A percentile compares a stretch with the other conserved stretches of the same genome.
phyloP scores from a whole-genome alignment of 257 asterid genomes.

The Capsicum baccatum region DNA sequence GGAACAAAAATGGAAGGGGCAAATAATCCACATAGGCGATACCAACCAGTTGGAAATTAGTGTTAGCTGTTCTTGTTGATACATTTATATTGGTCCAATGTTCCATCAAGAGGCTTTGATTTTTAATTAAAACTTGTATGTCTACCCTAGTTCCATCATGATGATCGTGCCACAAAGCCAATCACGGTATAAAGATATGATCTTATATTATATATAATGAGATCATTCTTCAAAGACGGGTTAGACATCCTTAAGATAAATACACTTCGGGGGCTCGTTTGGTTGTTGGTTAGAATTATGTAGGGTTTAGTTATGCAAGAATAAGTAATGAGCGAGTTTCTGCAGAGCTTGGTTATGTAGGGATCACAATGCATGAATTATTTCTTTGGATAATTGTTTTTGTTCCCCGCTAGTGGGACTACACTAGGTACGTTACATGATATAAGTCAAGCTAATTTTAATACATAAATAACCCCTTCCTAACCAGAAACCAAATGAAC shows the following conservation, averaged over 20 bases:
- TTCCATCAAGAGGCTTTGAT: not conserved
- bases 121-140: not conserved
- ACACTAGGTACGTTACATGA: not conserved
- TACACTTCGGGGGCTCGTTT: not conserved
- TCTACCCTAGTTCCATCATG: not conserved
- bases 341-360: not conserved
- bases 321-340: not conserved
- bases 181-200: not conserved
- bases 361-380: constrained; percentile 7
- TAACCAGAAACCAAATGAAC: not conserved
- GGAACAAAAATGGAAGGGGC: not conserved
- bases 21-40: not conserved
- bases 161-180: not conserved
- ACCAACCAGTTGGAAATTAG: constrained; percentile 6
- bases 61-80: not conserved
- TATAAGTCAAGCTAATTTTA: not conserved
- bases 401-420: not conserved
- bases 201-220: not conserved
- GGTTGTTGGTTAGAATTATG: not conserved
- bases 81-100: constrained; percentile 19
- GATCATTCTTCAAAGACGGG: not conserved
- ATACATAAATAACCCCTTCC: not conserved
- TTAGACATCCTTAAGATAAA: not conserved
- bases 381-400: not conserved
- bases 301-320: not conserved